Evolutionary conservation across 2,329 filamentous ascomycete species (phyloP), one percentile per base, ranked within the genome.

Genomic region (Beauveria rudraprayagi): DNA sequence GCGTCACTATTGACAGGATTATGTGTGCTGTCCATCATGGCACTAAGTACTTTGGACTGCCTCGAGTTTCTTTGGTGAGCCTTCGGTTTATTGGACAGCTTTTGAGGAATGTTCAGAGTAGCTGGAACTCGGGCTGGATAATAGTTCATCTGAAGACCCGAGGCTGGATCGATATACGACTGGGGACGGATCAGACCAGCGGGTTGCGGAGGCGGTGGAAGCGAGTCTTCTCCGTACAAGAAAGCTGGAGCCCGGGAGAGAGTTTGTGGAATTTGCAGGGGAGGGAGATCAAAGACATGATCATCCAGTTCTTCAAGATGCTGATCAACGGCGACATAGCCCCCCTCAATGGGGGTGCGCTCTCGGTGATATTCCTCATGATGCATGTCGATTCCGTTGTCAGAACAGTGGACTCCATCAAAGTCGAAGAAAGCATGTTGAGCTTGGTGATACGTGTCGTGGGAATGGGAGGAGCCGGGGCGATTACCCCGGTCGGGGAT

Each of bases 71-170:
- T 82, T 5, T 86, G 80, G 10, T 80, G 76, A 3, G 83, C 76
- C 58, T 88, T 83, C 9, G 88, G 85, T 57, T 86, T 82, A 67
- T 87, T 90, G 1, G 92, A 96, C 56, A 97, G 77, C 67, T 91
- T 90, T 50, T 92, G 91, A 1, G 94, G 94, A 14, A 99, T 77
- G 68, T 96, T 97, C 61, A 99, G 81, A 87, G 96, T 92, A 64
- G 89, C 87, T 3, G 94, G 94, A 3, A 99, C 94, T 1, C 91
- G 92, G 3, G 94, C 94, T 16, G 94, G 94, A 72, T 99, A 99
- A 74, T 88, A 97, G 10, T 96, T 85, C 90, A 97, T 96, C 67
- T 87, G 80, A 66, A 93, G 85, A 5, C 85, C 88, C 1, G 87
- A 87, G 28, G 81, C 78, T 1, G 84, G 84, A 68, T 87, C 80